phyloP scores from a whole-genome alignment of 2,329 filamentous ascomycete species.

The Gyromitra esculenta region DNA sequence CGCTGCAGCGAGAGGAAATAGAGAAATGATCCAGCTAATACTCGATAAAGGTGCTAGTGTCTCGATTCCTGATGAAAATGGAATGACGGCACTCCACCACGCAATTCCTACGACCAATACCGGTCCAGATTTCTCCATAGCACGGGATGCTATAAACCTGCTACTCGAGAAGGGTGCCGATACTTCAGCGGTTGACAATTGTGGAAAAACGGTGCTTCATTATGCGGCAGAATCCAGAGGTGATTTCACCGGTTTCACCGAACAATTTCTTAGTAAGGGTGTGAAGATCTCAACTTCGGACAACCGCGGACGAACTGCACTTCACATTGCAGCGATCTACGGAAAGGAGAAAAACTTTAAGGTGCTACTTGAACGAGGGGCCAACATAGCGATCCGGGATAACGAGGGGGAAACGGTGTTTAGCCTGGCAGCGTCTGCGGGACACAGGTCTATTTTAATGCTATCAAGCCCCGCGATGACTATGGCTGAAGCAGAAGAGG shows the following conservation, averaged over 20 bases:
- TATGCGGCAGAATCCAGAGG: neutral
- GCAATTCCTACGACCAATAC: too few relatives aligned
- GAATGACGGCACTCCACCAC: neutral
- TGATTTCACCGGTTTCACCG: neutral
- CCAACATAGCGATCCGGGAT: neutral
- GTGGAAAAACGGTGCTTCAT: neutral
- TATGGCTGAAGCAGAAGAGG: neutral
- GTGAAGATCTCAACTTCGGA: neutral
- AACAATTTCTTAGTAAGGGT: neutral
- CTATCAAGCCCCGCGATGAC: neutral
- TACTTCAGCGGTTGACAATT: neutral
- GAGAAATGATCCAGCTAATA: neutral
- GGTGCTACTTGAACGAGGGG: slow-evolving; percentile 2
- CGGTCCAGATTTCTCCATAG: too few relatives aligned
- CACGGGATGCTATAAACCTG: neutral
- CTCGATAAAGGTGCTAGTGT: slow-evolving; percentile 14
- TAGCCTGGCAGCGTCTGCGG: neutral
- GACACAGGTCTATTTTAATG: neutral
- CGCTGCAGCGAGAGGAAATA: neutral
- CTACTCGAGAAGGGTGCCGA: neutral
- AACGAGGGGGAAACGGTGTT: slow-evolving; percentile 2
- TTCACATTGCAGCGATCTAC: neutral
- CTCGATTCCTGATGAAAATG: neutral
- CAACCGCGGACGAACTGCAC: neutral
- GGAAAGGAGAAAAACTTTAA: neutral